phyloP scores from a whole-genome alignment of 257 asterid species.

The Solanum pennellii region DNA sequence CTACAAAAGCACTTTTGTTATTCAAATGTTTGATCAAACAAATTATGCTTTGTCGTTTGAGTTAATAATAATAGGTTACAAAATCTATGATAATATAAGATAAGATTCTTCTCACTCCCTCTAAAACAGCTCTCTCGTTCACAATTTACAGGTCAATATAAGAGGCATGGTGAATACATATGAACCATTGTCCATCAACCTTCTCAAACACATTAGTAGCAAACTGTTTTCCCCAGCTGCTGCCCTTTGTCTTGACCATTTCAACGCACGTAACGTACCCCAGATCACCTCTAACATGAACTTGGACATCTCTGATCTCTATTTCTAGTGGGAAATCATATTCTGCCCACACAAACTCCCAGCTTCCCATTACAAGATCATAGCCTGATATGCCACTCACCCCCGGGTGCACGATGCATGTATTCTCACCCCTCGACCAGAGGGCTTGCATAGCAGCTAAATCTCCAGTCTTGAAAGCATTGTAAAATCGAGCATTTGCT shows the following conservation, averaged over 20 bases:
- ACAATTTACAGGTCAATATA: conserved; percentile 51
- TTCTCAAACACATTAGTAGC: conserved; percentile 82
- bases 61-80: neutral
- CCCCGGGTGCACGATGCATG: conserved; percentile 91
- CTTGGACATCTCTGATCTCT: conserved; percentile 77
- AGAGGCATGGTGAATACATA: conserved; percentile 86
- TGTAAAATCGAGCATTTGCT: conserved; percentile 74
- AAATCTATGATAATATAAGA: neutral
- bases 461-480: conserved; percentile 70
- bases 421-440: conserved; percentile 76
- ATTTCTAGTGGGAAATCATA: conserved; percentile 83
- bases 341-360: conserved; percentile 99
- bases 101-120: neutral
- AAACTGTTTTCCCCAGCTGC: conserved; percentile 93
- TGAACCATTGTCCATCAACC: conserved; percentile 73
- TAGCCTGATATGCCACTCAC: conserved; percentile 92
- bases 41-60: neutral
- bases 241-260: conserved; percentile 84
- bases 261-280: conserved; percentile 87
- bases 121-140: neutral
- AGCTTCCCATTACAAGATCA: conserved; percentile 95
- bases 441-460: conserved; percentile 76
- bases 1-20: neutral
- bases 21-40: neutral
- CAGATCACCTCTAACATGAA: conserved; percentile 57